phyloP scores from a whole-genome alignment of 768 basidiomycete species.

The Tubosaeta brunneosetosa region DNA sequence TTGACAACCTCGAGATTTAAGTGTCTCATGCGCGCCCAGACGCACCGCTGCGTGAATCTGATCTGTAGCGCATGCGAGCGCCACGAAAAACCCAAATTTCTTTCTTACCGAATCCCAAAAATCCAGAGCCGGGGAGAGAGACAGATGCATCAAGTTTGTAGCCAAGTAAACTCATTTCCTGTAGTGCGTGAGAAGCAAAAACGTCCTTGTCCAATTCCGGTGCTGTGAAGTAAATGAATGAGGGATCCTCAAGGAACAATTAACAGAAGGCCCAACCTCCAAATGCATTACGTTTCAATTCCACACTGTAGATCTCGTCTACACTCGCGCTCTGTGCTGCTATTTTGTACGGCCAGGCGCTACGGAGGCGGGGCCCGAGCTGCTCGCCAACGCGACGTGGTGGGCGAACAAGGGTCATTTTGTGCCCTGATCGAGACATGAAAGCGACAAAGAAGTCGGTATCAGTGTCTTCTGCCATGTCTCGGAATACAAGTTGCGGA shows the following conservation, averaged over 20 bases:
- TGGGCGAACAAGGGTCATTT: constrained; percentile 43
- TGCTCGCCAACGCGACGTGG: constrained; percentile 36
- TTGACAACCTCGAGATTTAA: not conserved
- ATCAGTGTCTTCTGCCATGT: constrained; percentile 41
- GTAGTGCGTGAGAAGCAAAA: constrained; percentile 60
- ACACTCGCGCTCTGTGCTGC: constrained; percentile 41
- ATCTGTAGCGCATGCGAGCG: constrained; percentile 23
- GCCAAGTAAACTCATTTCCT: constrained; percentile 50
- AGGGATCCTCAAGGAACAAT: not conserved
- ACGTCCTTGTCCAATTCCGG: constrained; percentile 46
- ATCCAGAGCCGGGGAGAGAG: constrained; percentile 44
- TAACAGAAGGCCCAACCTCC: constrained; percentile 24
- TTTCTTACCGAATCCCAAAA: constrained; percentile 41
- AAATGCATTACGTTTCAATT: constrained; percentile 43
- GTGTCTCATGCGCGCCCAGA: constrained; percentile 18
- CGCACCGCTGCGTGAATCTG: constrained; percentile 24
- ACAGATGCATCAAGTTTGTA: constrained; percentile 65
- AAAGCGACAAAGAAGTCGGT: constrained; percentile 62
- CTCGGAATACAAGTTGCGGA: constrained; percentile 66
- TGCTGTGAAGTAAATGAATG: constrained; percentile 22
- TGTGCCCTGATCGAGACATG: constrained; percentile 57
- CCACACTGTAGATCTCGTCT: constrained; percentile 50
- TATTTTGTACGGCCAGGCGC: constrained; percentile 40
- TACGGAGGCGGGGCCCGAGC: constrained; percentile 37
- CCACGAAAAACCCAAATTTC: constrained; percentile 68